Evolutionary conservation across 345 rosid species (phyloP), one percentile per base, ranked within the genome.

Genomic region (Brassica nigra): DNA sequence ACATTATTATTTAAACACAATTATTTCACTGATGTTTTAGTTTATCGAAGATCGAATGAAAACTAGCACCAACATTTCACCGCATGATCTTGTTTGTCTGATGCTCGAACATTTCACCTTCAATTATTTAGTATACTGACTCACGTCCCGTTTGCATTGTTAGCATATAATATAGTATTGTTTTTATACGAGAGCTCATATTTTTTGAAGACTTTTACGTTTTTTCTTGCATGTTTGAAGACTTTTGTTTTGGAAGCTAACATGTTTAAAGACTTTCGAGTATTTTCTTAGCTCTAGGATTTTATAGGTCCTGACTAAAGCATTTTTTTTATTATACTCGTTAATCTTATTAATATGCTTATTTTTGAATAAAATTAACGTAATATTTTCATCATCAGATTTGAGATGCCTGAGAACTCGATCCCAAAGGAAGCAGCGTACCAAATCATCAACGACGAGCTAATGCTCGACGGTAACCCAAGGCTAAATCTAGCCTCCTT

Each of bases 391-490:
- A 52, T 36, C 8, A 8, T 71, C 9, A 80, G 86, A 71, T 80
- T 83, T 63, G 77, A 76, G 77, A 88, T 88, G 87, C 86, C 89
- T 71, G 88, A 88, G 76, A 88, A 84, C 68, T 85, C 91, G 9
- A 88, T 84, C 31, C 89, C 89, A 0, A 88, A 88, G 63, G 89
- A 88, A 77, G 91, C 89, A 20, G 91, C 91, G 2, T 88, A 81
- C 68, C 91, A 88, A 76, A 85, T 88, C 74, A 88, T 88, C 37
- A 88, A 85, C 74, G 89, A 88, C 23, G 91, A 88, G 84, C 80
- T 88, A 8, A 88, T 86, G 91, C 87, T 88, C 0, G 91, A 88
- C n/a, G 89, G 89, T 5, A 86, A 84, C 68, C 91, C 91, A 1
- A 82, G 89, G 84, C 78, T 88, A n/a, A 88, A 88, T 76, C 30